These are phyloP conservation scores for Aspergillus ruber DNA, from an alignment of 2,329 filamentous ascomycete species.

Conservation along the genomic window DNA sequence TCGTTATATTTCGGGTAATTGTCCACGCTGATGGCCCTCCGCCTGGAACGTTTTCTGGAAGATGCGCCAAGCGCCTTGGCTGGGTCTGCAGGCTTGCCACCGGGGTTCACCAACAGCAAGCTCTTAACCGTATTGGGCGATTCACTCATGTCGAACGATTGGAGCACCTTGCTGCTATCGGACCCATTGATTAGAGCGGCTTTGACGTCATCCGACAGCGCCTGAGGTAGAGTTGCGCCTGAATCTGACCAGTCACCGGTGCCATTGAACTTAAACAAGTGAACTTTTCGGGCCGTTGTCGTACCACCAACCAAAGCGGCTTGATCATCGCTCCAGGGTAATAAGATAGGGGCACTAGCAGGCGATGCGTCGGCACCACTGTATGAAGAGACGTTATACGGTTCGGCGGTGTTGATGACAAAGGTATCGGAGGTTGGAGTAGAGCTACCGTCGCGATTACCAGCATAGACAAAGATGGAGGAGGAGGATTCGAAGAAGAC, in stretches of 20 bases:
- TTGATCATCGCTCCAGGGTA: slow-evolving; percentile 65
- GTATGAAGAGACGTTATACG: slow-evolving; percentile 58
- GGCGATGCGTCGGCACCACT: slow-evolving; percentile 54
- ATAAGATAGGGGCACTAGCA: slow-evolving; percentile 61
- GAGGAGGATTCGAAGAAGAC: slow-evolving; percentile 65
- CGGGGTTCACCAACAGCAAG: slow-evolving; percentile 58
- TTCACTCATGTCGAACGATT: slow-evolving; percentile 67
- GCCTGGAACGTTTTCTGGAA: slow-evolving; percentile 31
- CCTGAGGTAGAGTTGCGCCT: slow-evolving; percentile 55
- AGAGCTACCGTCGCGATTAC: slow-evolving; percentile 56
- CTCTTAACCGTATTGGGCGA: slow-evolving; percentile 70
- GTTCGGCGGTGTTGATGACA: slow-evolving; percentile 59
- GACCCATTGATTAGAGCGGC: slow-evolving; percentile 62
- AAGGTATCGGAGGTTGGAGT: slow-evolving; percentile 67
- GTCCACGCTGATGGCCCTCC: slow-evolving; percentile 51
- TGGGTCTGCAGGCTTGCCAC: slow-evolving; percentile 46
- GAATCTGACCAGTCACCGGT: slow-evolving; percentile 60
- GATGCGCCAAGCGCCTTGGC: slow-evolving; percentile 44
- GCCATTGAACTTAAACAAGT: slow-evolving; percentile 58
- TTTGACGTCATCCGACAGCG: slow-evolving; percentile 55
- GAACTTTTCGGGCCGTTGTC: slow-evolving; percentile 57
- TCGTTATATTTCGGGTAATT: slow-evolving; percentile 76
- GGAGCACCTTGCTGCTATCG: slow-evolving; percentile 71
- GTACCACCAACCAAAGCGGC: slow-evolving; percentile 71
- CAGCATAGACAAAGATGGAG: slow-evolving; percentile 74